Percentiles rank a stretch among this genome's conserved stretches.
Evolutionary conservation across 177 flowering plant species (phyloP).

Genomic region (Vitis hybrid): DNA sequence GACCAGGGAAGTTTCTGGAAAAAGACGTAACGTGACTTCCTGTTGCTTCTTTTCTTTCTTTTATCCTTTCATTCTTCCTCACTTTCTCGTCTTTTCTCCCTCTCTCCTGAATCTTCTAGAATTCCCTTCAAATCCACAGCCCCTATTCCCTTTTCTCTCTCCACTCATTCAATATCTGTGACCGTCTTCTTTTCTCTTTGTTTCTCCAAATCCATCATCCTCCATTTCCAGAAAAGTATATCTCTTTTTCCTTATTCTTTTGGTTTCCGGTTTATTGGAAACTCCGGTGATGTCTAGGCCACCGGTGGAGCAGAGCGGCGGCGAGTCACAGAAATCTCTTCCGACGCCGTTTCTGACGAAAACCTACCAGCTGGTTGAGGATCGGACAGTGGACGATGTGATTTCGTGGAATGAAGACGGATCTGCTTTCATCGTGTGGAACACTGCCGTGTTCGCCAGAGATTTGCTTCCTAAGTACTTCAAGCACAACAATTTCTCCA

Average conservation of each 20-base stretch:
- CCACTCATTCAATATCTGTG: no score
- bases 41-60: slow-evolving; percentile 15
- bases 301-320: slow-evolving; percentile 30
- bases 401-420: slow-evolving; percentile 76
- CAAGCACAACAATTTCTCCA: slow-evolving; percentile 85
- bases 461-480: slow-evolving; percentile 67
- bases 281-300: slow-evolving; percentile 25
- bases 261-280: neutral
- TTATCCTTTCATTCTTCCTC: slow-evolving; percentile 11
- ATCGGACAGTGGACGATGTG: slow-evolving; percentile 45
- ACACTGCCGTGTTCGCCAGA: slow-evolving; percentile 60
- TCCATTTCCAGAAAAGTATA: neutral
- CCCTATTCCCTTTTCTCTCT: neutral
- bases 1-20: slow-evolving; percentile 21
- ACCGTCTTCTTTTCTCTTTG: slow-evolving; percentile 11
- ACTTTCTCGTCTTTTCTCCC: neutral
- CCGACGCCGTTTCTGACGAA: slow-evolving; percentile 74
- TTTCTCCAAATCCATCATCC: neutral
- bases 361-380: slow-evolving; percentile 67
- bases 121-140: slow-evolving; percentile 9
- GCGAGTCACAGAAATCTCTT: slow-evolving; percentile 39
- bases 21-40: slow-evolving; percentile 8
- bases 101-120: neutral
- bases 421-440: slow-evolving; percentile 63
- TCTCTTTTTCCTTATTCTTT: neutral